Conservation (phyloP, 805 yeast species). For the Lipomyces sp. region DNA sequence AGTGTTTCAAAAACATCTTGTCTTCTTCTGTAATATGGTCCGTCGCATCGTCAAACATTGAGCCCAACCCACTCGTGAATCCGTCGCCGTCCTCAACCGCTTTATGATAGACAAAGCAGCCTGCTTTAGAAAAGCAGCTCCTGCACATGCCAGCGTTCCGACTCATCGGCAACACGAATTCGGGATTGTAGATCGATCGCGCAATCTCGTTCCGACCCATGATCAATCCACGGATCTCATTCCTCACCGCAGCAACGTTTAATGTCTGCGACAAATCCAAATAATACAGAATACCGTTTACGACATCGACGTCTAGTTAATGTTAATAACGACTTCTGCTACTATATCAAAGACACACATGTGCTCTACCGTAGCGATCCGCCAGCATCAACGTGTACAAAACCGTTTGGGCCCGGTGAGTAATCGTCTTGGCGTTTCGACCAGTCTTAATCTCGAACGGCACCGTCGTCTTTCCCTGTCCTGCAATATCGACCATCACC, state of each 20-base stretch:
- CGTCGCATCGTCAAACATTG: constrained; percentile 56
- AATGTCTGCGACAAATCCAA: constrained; percentile 64
- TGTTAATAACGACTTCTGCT: neutral
- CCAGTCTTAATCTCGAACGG: constrained; percentile 96
- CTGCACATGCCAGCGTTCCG: constrained; percentile 32
- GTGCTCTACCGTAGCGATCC: constrained; percentile 62
- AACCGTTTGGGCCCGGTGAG: constrained; percentile 86
- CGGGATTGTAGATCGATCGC: constrained; percentile 53
- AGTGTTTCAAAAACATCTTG: constrained; percentile 63
- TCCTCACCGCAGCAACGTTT: constrained; percentile 56
- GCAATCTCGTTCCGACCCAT: constrained; percentile 76
- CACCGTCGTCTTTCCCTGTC: constrained; percentile 45
- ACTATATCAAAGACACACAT: neutral
- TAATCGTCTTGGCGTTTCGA: constrained; percentile 53
- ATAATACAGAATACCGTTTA: constrained; percentile 72
- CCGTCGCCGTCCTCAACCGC: constrained; percentile 63
- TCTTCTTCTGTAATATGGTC: constrained; percentile 56
- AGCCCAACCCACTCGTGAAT: constrained; percentile 59
- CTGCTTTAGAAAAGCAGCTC: constrained; percentile 39
- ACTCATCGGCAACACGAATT: constrained; percentile 20
- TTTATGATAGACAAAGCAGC: constrained; percentile 50
- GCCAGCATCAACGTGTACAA: constrained; percentile 77
- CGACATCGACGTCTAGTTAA: constrained; percentile 58
- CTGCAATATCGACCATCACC: constrained; percentile 59
- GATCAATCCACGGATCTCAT: constrained; percentile 69